phyloP scores from a whole-genome alignment of 2,329 filamentous ascomycete genomes.

The Coniochaeta prunicola region DNA sequence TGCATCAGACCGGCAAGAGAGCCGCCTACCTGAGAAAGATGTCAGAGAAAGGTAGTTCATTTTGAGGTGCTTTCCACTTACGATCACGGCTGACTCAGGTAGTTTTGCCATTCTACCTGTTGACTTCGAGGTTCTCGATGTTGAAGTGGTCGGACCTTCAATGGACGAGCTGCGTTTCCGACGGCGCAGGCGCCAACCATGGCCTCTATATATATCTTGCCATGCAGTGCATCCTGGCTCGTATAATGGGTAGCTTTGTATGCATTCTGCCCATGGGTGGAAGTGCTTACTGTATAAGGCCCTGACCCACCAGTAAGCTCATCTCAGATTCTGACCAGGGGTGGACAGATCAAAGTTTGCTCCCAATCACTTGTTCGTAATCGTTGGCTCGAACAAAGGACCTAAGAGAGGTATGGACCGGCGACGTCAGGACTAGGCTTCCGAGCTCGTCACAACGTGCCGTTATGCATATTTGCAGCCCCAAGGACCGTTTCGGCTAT shows the following conservation, averaged over 20 bases:
- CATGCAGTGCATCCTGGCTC: not conserved
- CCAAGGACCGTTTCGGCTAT: too few relatives aligned
- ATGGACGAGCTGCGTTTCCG: not conserved
- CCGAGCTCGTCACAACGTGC: too few relatives aligned
- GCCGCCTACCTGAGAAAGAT: slow-evolving; percentile 22
- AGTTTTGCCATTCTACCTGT: not conserved
- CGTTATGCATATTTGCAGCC: too few relatives aligned
- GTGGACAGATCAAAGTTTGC: not conserved
- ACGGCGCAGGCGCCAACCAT: too few relatives aligned
- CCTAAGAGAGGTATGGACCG: not conserved
- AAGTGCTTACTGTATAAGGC: not conserved
- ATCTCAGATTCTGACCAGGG: not conserved
- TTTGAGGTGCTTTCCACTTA: not conserved
- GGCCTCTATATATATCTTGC: not conserved
- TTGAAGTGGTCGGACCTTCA: not conserved
- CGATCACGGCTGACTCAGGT: slow-evolving; percentile 7
- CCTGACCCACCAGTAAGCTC: not conserved
- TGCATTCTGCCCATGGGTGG: not conserved
- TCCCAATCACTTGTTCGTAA: too few relatives aligned
- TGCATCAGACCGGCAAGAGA: slow-evolving; percentile 25
- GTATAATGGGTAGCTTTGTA: not conserved
- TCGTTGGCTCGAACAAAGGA: not conserved
- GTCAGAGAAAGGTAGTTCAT: not conserved
- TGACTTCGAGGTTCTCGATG: not conserved
- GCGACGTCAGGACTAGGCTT: not conserved